A percentile compares a stretch with the other conserved stretches of the same genome.
These are phyloP conservation scores for Paramecium sexaurelia DNA, from an alignment of 73 alveolate genomes.

Conservation along the genomic window DNA sequence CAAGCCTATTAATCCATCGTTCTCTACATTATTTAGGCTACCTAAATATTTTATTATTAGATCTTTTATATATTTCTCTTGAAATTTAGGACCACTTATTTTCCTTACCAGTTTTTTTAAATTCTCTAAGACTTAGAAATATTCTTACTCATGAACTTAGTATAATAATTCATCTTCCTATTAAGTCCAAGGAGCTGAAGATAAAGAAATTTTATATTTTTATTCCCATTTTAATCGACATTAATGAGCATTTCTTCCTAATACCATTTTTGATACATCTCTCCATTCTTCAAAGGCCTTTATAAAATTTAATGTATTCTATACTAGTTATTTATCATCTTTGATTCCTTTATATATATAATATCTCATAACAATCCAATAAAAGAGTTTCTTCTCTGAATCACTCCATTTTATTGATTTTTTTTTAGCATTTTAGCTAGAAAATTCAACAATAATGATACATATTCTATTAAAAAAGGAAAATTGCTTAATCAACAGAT, in stretches of 20 bases:
- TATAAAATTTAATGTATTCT: background rate
- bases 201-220: constrained; percentile 47
- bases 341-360: background rate
- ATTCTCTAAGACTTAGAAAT: constrained; percentile 3
- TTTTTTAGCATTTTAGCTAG: constrained; percentile 9
- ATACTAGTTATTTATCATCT: background rate
- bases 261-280: background rate
- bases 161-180: constrained; percentile 12
- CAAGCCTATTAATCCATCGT: constrained; percentile 48
- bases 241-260: constrained; percentile 57
- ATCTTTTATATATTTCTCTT: constrained; percentile 50
- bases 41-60: constrained; percentile 3
- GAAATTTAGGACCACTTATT: constrained; percentile 45
- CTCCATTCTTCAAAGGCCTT: constrained; percentile 21
- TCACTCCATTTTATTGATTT: constrained; percentile 46
- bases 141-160: background rate
- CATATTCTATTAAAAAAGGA: background rate
- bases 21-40: constrained; percentile 55
- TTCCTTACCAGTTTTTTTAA: constrained; percentile 26
- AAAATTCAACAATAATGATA: background rate
- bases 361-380: constrained; percentile 56
- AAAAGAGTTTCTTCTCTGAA: constrained; percentile 28
- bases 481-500: background rate
- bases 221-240: constrained; percentile 54
- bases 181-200: constrained; percentile 54